Conservation (phyloP, 257 asterid genomes). For the Forsythia viridissima region DNA sequence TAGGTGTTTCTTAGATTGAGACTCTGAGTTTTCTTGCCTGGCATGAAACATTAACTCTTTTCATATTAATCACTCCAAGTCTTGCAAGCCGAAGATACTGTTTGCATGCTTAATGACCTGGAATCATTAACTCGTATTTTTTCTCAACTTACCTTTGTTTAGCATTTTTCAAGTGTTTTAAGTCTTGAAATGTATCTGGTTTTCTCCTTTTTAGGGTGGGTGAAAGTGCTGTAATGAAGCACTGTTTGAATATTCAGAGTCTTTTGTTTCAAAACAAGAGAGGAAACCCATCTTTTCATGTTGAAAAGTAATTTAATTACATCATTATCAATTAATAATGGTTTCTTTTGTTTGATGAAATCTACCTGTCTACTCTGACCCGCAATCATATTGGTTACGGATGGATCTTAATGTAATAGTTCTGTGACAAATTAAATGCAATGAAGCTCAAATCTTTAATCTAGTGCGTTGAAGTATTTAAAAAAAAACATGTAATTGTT, state of each 20-base stretch:
- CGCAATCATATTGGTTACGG: background rate
- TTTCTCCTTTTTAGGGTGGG: background rate
- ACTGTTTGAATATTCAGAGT: background rate
- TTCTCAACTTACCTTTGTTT: background rate
- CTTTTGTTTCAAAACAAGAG: background rate
- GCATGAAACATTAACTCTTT: background rate
- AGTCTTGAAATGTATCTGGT: background rate
- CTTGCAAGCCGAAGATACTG: background rate
- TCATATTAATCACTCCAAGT: background rate
- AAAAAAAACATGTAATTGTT: background rate
- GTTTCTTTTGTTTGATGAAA: background rate
- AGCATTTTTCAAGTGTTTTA: background rate
- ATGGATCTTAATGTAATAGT: background rate
- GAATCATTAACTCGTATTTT: background rate
- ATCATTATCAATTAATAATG: too few species aligned
- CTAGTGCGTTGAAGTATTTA: background rate
- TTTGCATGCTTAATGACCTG: background rate
- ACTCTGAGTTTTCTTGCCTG: background rate
- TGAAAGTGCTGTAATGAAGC: background rate
- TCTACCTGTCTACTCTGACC: background rate
- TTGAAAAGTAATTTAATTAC: background rate
- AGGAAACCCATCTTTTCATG: background rate
- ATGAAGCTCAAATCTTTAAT: background rate
- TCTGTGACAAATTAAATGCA: background rate
- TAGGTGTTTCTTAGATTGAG: background rate